Conservation (phyloP, 2,329 filamentous ascomycete species). For the Berkeleyomyces rouxiae region DNA sequence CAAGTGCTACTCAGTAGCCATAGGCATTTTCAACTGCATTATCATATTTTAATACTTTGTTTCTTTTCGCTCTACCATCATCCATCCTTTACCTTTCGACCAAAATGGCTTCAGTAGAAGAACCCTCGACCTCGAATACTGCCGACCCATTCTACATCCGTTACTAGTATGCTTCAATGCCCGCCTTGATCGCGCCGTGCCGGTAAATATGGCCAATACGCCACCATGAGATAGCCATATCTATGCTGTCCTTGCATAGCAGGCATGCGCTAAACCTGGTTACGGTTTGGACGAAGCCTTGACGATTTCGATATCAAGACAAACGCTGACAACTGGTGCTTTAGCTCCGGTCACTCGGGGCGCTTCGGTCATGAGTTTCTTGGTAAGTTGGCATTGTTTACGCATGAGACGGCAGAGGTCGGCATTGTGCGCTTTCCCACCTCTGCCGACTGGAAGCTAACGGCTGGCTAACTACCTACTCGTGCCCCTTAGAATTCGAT, state of each 20-base stretch:
- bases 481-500: constrained; percentile 60
- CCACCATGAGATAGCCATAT: neutral
- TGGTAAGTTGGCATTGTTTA: constrained; percentile 35
- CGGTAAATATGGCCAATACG: too few species aligned
- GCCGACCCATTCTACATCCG: constrained; percentile 79
- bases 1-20: neutral
- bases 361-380: constrained; percentile 97
- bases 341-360: constrained; percentile 88
- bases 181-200: too few species aligned
- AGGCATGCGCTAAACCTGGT: too few species aligned
- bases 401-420: too few species aligned
- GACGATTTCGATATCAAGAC: neutral
- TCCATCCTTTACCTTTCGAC: neutral
- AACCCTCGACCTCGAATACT: constrained; percentile 3
- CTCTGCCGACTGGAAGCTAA: constrained; percentile 7
- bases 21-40: neutral
- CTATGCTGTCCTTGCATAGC: neutral
- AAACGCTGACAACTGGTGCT: constrained; percentile 12
- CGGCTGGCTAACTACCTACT: neutral
- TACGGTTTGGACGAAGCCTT: too few species aligned
- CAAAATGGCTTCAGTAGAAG: neutral
- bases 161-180: constrained; percentile 62
- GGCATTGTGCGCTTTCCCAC: too few species aligned
- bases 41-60: neutral
- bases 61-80: neutral